Percentiles rank a stretch among this genome's conserved stretches.
phyloP scores from a whole-genome alignment of 73 alveolate species.

The Stentor coeruleus region DNA sequence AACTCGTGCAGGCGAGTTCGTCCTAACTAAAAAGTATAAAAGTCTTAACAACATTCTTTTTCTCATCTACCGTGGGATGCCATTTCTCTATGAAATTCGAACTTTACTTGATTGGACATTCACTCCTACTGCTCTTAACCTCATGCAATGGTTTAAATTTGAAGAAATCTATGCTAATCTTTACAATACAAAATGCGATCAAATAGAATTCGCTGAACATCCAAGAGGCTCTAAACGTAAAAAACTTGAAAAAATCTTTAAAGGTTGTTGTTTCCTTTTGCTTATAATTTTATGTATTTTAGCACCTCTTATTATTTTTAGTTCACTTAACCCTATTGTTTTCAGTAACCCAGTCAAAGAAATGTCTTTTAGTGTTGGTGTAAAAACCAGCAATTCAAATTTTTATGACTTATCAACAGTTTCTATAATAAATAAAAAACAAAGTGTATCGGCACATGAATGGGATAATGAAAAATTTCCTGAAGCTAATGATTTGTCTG shows the following conservation, averaged over 20 bases:
- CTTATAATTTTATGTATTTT: constrained; percentile 33
- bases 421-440: neutral
- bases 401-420: neutral
- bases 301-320: constrained; percentile 44
- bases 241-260: constrained; percentile 30
- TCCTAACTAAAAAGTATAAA: neutral
- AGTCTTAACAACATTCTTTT: neutral
- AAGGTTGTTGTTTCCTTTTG: constrained; percentile 48
- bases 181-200: constrained; percentile 28
- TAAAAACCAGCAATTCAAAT: neutral
- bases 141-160: constrained; percentile 48
- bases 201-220: constrained; percentile 26
- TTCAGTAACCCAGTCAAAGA: constrained; percentile 6
- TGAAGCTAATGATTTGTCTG: neutral
- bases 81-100: constrained; percentile 54
- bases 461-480: neutral
- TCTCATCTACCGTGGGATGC: constrained; percentile 43
- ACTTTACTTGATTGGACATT: constrained; percentile 50
- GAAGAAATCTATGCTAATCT: constrained; percentile 51
- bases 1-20: neutral
- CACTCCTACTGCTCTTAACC: constrained; percentile 42
- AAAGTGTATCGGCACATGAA: neutral
- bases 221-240: neutral
- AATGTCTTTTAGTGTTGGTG: neutral
- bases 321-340: constrained; percentile 49